phyloP scores from a whole-genome alignment of 78 protist genomes.

The Dictyostelium brefeldianum region DNA sequence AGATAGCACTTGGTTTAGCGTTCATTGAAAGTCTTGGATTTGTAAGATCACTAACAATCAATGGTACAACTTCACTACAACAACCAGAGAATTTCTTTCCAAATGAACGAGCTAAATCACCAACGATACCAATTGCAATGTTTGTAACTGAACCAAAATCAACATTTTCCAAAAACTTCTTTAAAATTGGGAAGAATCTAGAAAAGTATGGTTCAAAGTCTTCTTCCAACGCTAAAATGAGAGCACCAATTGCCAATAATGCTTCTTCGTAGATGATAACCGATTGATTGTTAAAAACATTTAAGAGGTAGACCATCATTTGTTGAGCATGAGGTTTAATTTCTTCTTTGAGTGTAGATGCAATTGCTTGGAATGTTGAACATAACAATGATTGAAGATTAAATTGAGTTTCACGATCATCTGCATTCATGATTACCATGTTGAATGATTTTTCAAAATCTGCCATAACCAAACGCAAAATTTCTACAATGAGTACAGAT shows the following conservation, averaged over 20 bases:
- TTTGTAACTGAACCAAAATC: conserved; percentile 66
- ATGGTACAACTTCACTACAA: conserved; percentile 70
- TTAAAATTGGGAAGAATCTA: conserved; percentile 82
- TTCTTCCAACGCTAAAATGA: conserved; percentile 75
- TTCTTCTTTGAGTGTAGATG: conserved; percentile 30
- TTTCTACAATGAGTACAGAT: neutral
- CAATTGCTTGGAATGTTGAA: conserved; percentile 58
- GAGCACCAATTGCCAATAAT: conserved; percentile 87
- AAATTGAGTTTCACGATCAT: conserved; percentile 25
- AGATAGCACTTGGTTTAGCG: conserved; percentile 90
- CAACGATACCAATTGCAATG: conserved; percentile 86
- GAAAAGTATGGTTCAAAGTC: conserved; percentile 85
- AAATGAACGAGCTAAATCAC: conserved; percentile 92
- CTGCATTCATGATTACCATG: neutral
- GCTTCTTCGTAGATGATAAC: conserved; percentile 90
- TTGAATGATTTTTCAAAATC: conserved; percentile 36
- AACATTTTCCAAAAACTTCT: conserved; percentile 12
- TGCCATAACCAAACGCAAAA: neutral
- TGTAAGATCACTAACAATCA: conserved; percentile 64
- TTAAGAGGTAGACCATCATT: conserved; percentile 83
- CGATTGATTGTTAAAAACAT: conserved; percentile 57
- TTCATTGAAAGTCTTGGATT: conserved; percentile 43
- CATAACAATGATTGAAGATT: conserved; percentile 68
- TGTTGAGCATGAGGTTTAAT: conserved; percentile 68
- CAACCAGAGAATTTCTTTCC: conserved; percentile 41